Evolutionary conservation across 2,329 filamentous ascomycete species (phyloP), one percentile per base, ranked within the genome.

Genomic region (Exophiala sideris): DNA sequence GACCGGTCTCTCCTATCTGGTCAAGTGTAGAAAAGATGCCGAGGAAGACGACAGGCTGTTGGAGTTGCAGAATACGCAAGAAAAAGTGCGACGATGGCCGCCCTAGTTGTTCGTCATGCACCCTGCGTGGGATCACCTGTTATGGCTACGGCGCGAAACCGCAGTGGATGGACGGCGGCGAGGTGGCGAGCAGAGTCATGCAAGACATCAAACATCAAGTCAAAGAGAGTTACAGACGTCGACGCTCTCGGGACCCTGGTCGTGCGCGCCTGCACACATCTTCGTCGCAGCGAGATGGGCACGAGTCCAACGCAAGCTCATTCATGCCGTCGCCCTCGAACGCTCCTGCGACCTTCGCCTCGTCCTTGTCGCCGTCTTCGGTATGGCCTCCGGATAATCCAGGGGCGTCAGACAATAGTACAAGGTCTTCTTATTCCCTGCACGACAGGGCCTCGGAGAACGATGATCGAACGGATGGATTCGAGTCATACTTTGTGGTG

Each of bases 71-170:
- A 39, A 34, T 29, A 16, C 46, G 46, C 46, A 48, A 48, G 36
- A 48, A 48, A 39, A 38, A 40, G 35, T 48, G 46, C 38, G 46
- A 48, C 35, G 46, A 48, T 10, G 35, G 34, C 18, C 46, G 46
- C 5, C 46, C 46, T 21, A 12, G 34, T 29, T 48, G 46, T 20
- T 48, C 46, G 9, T 40, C 46, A 11, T 48, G 46, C 24, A 48
- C 18, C 12, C 8, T 40, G 36, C 46, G 46, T 40, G 18, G 11
- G 9, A 48, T 48, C 12, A 48, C 46, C 21, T 48, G 35, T 29
- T 48, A 48, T 14, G 46, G 46, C 10, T 48, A 48, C 9, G 46
- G 9, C 36, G 46, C 35, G 36, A 48, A 40, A 18, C 46, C 46
- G 7, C 6, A 29, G 3, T 48, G 46, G 46, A 48, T 48, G 46